Evolutionary conservation across 345 rosid species (phyloP).

Genomic region (Gossypium sturtianum): DNA sequence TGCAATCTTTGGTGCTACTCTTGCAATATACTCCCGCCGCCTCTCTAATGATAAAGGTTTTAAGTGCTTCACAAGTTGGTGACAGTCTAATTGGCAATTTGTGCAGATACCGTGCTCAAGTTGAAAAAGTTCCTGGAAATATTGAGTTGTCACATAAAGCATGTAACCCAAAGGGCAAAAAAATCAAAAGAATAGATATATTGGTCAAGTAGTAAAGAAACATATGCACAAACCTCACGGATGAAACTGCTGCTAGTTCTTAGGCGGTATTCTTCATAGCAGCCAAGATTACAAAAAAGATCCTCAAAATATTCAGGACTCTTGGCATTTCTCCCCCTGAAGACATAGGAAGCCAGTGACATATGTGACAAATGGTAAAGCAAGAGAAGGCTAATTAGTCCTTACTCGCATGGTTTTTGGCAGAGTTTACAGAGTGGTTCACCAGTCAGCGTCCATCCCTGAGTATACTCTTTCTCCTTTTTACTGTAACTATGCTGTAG

Average conservation of each 20-base stretch:
- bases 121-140: slow-evolving; percentile 77
- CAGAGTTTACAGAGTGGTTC: slow-evolving; percentile 97
- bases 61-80: slow-evolving; percentile 63
- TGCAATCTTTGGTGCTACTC: slow-evolving; percentile 66
- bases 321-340: slow-evolving; percentile 68
- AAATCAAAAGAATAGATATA: background rate
- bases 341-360: slow-evolving; percentile 10
- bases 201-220: background rate
- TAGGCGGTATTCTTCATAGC: slow-evolving; percentile 83
- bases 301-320: slow-evolving; percentile 91
- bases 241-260: slow-evolving; percentile 74
- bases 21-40: slow-evolving; percentile 48
- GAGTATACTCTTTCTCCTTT: slow-evolving; percentile 73
- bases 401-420: slow-evolving; percentile 77
- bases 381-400: slow-evolving; percentile 16
- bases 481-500: slow-evolving; percentile 41
- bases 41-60: slow-evolving; percentile 63
- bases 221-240: slow-evolving; percentile 55
- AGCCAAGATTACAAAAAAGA: slow-evolving; percentile 75
- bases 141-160: slow-evolving; percentile 1
- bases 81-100: slow-evolving; percentile 82
- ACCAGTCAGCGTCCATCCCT: slow-evolving; percentile 62
- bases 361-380: slow-evolving; percentile 10
- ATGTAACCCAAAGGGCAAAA: background rate
- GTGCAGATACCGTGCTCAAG: slow-evolving; percentile 82